These are phyloP conservation scores for Agastache rugosa DNA, from an alignment of 257 asterid species.

Conservation along the genomic window DNA sequence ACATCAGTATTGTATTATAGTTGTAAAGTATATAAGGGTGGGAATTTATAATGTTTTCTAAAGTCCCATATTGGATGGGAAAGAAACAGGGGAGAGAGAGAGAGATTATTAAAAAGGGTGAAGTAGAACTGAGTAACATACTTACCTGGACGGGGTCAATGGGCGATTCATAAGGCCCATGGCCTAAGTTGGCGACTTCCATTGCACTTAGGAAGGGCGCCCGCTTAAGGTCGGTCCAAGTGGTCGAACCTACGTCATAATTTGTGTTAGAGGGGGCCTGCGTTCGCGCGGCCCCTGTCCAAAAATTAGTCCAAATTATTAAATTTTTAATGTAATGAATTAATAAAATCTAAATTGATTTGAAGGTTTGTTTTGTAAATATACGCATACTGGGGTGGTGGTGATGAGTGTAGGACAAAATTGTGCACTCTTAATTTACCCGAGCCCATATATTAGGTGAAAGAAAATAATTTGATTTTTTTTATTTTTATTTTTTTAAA, in stretches of 20 bases:
- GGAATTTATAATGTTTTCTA: background rate
- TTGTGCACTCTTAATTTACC: no score
- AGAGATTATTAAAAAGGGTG: background rate
- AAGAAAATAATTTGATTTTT: no score
- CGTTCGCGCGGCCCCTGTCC: conserved; percentile 32
- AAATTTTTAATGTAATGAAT: no score
- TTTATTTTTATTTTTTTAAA: no score
- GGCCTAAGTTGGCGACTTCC: conserved; percentile 50
- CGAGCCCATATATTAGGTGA: no score
- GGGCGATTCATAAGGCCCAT: conserved; percentile 37
- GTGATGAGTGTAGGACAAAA: no score
- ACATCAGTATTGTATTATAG: no score
- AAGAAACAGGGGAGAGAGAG: background rate
- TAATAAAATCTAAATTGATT: no score
- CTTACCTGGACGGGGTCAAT: conserved; percentile 58
- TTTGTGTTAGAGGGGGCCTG: conserved; percentile 39
- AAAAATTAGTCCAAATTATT: background rate
- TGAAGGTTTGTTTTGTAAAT: no score
- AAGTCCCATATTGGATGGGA: background rate
- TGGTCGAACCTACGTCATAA: conserved; percentile 43
- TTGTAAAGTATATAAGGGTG: no score
- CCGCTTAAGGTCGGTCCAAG: conserved; percentile 43
- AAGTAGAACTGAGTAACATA: background rate
- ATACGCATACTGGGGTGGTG: no score
- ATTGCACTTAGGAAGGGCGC: conserved; percentile 45